A percentile compares a stretch with the other conserved stretches of the same genome.
These are phyloP conservation scores for Calamus simplicifolius DNA, from an alignment of 176 grass and related monocot species.

Conservation along the genomic window DNA sequence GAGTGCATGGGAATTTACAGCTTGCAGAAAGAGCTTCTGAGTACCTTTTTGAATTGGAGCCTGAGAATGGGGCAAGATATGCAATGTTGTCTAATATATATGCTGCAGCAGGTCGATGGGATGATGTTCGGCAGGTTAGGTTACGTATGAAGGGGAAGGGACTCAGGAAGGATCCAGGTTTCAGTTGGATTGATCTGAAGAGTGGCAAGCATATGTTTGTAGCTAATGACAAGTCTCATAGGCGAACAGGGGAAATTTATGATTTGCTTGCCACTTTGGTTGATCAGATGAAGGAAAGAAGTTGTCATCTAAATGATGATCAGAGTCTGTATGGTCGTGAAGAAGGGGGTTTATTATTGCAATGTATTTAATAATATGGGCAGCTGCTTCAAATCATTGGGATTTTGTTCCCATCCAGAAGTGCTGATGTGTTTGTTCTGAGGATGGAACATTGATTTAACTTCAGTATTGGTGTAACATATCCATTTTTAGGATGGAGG, in stretches of 20 bases:
- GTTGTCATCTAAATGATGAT: slow-evolving; percentile 20
- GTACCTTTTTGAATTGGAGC: slow-evolving; percentile 47
- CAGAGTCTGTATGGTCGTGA: neutral
- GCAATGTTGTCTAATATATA: slow-evolving; percentile 72
- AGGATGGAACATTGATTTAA: too few relatives aligned
- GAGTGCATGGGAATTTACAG: slow-evolving; percentile 55
- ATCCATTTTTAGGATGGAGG: too few relatives aligned
- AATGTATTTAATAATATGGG: too few relatives aligned
- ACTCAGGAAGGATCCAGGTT: slow-evolving; percentile 58
- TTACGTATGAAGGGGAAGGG: slow-evolving; percentile 55
- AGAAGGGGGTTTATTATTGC: too few relatives aligned
- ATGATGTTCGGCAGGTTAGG: slow-evolving; percentile 39
- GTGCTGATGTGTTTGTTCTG: too few relatives aligned
- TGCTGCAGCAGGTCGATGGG: slow-evolving; percentile 55
- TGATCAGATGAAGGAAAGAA: slow-evolving; percentile 26
- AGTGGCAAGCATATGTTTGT: slow-evolving; percentile 50
- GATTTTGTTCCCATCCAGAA: too few relatives aligned
- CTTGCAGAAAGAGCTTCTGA: slow-evolving; percentile 50
- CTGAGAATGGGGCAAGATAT: slow-evolving; percentile 59
- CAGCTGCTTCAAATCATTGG: too few relatives aligned
- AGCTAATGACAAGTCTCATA: slow-evolving; percentile 41
- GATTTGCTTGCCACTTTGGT: slow-evolving; percentile 29
- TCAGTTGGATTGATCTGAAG: slow-evolving; percentile 68
- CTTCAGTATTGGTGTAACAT: too few relatives aligned
- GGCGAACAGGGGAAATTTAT: slow-evolving; percentile 31